These are phyloP conservation scores for Calonectria naviculata DNA, from an alignment of 2,329 filamentous ascomycete genomes.

Conservation along the genomic window DNA sequence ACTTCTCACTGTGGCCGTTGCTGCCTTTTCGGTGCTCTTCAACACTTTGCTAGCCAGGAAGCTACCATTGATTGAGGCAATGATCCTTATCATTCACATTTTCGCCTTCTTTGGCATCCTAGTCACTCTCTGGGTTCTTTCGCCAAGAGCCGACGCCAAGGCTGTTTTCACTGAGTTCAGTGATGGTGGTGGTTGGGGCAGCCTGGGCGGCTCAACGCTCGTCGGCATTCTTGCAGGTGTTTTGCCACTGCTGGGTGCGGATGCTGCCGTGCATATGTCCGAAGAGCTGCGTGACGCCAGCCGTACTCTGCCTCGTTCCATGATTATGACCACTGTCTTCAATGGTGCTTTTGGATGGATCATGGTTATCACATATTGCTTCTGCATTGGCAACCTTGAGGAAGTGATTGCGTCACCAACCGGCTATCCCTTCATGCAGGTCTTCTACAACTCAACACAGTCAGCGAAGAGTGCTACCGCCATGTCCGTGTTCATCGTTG, in stretches of 20 bases:
- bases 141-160: constrained; percentile 24
- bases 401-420: constrained; percentile 32
- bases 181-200: constrained; percentile 34
- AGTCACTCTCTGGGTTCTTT: constrained; percentile 36
- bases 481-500: constrained; percentile 30
- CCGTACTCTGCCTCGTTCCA: constrained; percentile 29
- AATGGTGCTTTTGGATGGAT: constrained; percentile 37
- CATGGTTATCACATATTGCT: constrained; percentile 36
- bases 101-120: constrained; percentile 36
- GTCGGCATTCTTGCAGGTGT: constrained; percentile 36
- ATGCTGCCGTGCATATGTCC: constrained; percentile 37
- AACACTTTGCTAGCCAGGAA: constrained; percentile 33
- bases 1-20: constrained; percentile 24
- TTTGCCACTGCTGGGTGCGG: constrained; percentile 30
- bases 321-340: constrained; percentile 34
- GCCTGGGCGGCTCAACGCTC: constrained; percentile 28
- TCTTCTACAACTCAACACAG: constrained; percentile 34
- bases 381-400: constrained; percentile 34
- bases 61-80: constrained; percentile 26
- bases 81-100: constrained; percentile 31
- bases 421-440: constrained; percentile 37
- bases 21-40: constrained; percentile 29
- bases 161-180: constrained; percentile 33
- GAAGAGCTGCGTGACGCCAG: constrained; percentile 35
- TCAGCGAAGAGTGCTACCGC: constrained; percentile 31